These are phyloP conservation scores for Peronospora farinosa DNA, from an alignment of 352 stramenopile genomes.

Conservation along the genomic window DNA sequence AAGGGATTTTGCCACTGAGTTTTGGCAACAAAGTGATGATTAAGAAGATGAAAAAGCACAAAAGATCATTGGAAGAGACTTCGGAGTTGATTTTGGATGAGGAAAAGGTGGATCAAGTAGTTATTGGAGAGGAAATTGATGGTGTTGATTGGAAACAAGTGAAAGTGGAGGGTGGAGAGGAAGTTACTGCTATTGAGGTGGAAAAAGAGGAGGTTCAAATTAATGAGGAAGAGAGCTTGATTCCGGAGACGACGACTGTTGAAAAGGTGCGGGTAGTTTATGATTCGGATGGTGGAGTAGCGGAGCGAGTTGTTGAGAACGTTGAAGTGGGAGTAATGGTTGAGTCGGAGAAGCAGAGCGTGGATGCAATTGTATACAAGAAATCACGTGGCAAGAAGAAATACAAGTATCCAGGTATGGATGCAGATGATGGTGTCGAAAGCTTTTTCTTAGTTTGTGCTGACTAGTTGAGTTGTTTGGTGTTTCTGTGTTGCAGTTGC, in stretches of 20 bases:
- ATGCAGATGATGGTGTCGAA: background rate
- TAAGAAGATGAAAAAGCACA: slow-evolving; percentile 23
- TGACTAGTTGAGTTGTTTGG: background rate
- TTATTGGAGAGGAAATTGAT: background rate
- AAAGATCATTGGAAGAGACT: slow-evolving; percentile 10
- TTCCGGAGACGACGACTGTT: slow-evolving; percentile 22
- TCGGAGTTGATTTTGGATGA: background rate
- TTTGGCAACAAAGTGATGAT: slow-evolving; percentile 31
- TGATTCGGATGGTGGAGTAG: slow-evolving; percentile 58
- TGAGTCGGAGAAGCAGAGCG: slow-evolving; percentile 7
- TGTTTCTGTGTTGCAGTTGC: slow-evolving; percentile 19
- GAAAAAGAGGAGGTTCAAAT: background rate
- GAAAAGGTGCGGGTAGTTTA: slow-evolving; percentile 62
- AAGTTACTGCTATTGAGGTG: background rate
- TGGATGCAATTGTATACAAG: slow-evolving; percentile 12
- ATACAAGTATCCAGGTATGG: slow-evolving; percentile 31
- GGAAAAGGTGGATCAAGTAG: background rate
- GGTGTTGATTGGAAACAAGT: slow-evolving; percentile 1
- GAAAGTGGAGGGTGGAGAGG: background rate
- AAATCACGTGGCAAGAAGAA: slow-evolving; percentile 22
- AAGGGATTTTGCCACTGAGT: slow-evolving; percentile 45
- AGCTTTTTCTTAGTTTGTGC: background rate
- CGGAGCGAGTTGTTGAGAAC: slow-evolving; percentile 35
- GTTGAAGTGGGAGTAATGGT: slow-evolving; percentile 26
- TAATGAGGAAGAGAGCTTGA: background rate